Percentiles rank a stretch among this genome's conserved stretches.
Conservation (phyloP, 768 basidiomycete species). For the Clitopilus passeckerianus region DNA sequence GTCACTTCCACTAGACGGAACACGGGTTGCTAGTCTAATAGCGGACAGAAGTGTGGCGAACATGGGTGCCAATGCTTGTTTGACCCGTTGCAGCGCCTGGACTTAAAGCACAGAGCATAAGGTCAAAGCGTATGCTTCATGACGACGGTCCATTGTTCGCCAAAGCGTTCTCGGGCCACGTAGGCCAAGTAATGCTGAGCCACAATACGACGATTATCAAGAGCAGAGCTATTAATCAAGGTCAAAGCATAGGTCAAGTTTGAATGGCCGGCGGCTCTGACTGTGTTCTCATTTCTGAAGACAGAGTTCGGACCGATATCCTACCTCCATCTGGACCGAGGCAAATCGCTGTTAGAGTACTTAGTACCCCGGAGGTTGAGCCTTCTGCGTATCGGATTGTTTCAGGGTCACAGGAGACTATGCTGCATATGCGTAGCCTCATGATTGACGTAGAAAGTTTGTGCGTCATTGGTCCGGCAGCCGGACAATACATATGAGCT, state of each 20-base stretch:
- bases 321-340: background rate
- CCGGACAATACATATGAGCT: background rate
- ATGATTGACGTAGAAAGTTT: background rate
- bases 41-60: background rate
- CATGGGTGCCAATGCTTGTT: background rate
- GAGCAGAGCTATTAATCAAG: background rate
- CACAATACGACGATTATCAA: background rate
- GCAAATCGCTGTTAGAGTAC: background rate
- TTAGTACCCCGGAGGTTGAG: background rate
- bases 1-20: background rate
- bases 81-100: background rate
- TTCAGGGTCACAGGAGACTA: background rate
- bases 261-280: background rate
- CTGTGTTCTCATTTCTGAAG: background rate
- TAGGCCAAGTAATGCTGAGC: background rate
- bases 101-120: background rate
- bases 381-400: background rate
- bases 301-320: background rate
- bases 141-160: background rate
- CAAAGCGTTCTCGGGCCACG: background rate
- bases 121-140: background rate
- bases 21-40: background rate
- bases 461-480: background rate
- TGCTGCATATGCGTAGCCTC: background rate
- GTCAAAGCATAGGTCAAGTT: background rate